Evolutionary conservation across 192 early-diverging fungal genomes (phyloP).

Genomic region (Entomortierella beljakovae): DNA sequence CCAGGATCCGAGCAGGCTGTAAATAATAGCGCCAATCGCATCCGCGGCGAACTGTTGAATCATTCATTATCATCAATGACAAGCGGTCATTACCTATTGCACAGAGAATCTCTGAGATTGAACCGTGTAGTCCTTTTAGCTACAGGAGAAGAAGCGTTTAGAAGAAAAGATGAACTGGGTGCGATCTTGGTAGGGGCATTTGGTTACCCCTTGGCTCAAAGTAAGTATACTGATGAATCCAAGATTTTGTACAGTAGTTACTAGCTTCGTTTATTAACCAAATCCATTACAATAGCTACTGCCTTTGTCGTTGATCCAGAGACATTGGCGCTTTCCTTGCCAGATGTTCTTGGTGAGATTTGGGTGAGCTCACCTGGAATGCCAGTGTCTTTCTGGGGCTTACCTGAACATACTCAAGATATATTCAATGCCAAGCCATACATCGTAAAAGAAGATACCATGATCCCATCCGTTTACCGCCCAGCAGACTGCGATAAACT

Average conservation of each 20-base stretch:
- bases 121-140: constrained; percentile 69
- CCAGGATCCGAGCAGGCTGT: not conserved
- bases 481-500: constrained; percentile 55
- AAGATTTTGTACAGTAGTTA: not conserved
- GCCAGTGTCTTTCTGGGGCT: constrained; percentile 75
- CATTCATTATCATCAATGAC: constrained; percentile 25
- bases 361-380: constrained; percentile 79
- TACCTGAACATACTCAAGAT: constrained; percentile 76
- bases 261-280: constrained; percentile 7
- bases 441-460: constrained; percentile 54
- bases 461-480: constrained; percentile 54
- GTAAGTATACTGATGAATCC: constrained; percentile 24
- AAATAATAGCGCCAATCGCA: not conserved
- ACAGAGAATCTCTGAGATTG: constrained; percentile 64
- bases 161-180: constrained; percentile 22
- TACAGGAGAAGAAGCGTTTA: constrained; percentile 50
- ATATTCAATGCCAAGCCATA: constrained; percentile 73
- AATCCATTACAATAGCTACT: constrained; percentile 48
- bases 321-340: constrained; percentile 73
- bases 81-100: constrained; percentile 70
- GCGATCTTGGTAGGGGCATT: constrained; percentile 53
- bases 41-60: constrained; percentile 2
- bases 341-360: constrained; percentile 79
- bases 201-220: constrained; percentile 63
- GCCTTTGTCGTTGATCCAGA: constrained; percentile 82